Conservation (phyloP, 2,329 filamentous ascomycete genomes). For the Curvularia verruculosa region DNA sequence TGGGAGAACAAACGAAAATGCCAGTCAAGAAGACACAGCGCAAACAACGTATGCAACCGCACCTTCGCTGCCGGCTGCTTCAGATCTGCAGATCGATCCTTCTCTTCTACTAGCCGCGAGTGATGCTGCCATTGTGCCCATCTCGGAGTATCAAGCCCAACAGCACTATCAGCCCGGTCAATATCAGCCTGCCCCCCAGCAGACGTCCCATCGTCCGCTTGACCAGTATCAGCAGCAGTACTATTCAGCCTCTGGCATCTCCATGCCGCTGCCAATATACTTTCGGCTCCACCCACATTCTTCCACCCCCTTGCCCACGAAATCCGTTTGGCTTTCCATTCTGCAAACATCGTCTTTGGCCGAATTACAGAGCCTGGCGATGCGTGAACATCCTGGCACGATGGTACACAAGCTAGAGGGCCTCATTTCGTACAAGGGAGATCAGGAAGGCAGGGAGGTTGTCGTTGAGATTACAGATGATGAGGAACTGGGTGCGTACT, state of each 20-base stretch:
- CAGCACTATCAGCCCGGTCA: slow-evolving; percentile 28
- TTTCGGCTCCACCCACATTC: slow-evolving; percentile 53
- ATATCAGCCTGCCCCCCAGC: slow-evolving; percentile 36
- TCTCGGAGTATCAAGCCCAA: slow-evolving; percentile 27
- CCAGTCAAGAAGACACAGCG: slow-evolving; percentile 2
- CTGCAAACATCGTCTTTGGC: slow-evolving; percentile 63
- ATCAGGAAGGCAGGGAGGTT: slow-evolving; percentile 61
- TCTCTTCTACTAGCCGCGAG: slow-evolving; percentile 65
- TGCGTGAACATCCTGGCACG: slow-evolving; percentile 65
- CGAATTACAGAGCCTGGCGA: slow-evolving; percentile 68
- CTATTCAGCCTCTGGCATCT: slow-evolving; percentile 3
- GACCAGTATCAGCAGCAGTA: slow-evolving; percentile 19
- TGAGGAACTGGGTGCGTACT: slow-evolving; percentile 73
- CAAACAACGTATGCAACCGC: slow-evolving; percentile 21
- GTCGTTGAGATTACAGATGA: slow-evolving; percentile 71
- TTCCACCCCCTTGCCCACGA: slow-evolving; percentile 55
- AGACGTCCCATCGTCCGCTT: not conserved
- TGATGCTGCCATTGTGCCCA: slow-evolving; percentile 50
- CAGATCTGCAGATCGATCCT: slow-evolving; percentile 68
- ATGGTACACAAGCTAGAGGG: slow-evolving; percentile 69
- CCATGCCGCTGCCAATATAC: slow-evolving; percentile 62
- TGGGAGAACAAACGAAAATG: slow-evolving; percentile 30
- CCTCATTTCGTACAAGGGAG: slow-evolving; percentile 58
- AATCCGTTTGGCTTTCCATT: slow-evolving; percentile 69
- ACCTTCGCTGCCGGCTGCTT: slow-evolving; percentile 43